Base-by-base conservation (phyloP, 2,329 filamentous ascomycete species). In the Aspergillus intermedius region DNA sequence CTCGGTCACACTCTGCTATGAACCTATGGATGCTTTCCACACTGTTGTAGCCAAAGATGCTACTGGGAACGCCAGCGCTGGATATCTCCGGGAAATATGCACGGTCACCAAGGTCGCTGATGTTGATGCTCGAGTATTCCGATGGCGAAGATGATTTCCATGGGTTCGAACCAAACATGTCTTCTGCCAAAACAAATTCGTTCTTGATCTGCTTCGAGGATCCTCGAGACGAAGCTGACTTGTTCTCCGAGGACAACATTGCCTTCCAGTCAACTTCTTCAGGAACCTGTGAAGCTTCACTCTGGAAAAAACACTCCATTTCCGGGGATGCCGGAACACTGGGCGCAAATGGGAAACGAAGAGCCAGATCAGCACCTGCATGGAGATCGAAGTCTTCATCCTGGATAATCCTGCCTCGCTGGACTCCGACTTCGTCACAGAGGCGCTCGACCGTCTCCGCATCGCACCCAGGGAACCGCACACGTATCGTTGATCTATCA, bases 391-490 rank as follows among this genome's bases (percentile, higher is more conserved):
- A 95, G 15, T 85, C 83, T 28, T 79, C 76, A 55, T 97, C 93
- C 71, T 97, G 86, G 10, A 79, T 74, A 3, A 97, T 80, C 3
- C 87, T 73, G 1, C 93, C 93, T 46, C 89, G 79, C 53, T 84
- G 82, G 6, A 98, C 78, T n/a, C 86, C 87, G 9, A 95, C 78
- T 64, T 98, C 93, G 42, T 88, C 82, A 65, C 91, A 96, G 1
- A 98, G 77, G 3, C 78, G 76, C 63, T 95, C 88, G 0, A 95
- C 86, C 0, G 87, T 88, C 13, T 84, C 81, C 0, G 83, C 83
- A 60, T 97, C 91, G 53, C 93, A 91, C 3, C 93, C 93, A 0
- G 91, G 90, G 62, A 98, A 97, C 25, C 90, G 85, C 2, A 97
- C 83, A 30, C 90, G 83, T 3, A 96, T 72, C 0, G 81, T 79